Base-by-base conservation (phyloP, 225 moss, liverwort and hornwort genomes). In the Antitrichia curtipendula region DNA sequence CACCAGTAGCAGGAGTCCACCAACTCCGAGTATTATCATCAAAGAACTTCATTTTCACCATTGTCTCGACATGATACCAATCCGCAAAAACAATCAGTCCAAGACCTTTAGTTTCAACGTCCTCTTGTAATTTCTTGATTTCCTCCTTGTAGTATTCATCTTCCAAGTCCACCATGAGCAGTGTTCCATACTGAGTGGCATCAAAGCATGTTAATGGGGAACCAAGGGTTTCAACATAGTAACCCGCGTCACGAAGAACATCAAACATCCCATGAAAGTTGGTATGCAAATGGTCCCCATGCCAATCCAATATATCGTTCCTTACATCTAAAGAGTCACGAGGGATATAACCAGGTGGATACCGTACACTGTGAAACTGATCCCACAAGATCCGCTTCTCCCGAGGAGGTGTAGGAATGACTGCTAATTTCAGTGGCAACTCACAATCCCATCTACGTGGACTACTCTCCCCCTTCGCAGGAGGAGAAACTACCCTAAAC, bases 1-100 rank as follows among this genome's bases (percentile, higher is more conserved):
- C 98, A 72, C 96, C 98, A 68, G 96, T 96, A 29, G 94, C 95
- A 90, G 98, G 96, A 84, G 96, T 98, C 98, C 98, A 98, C 98
- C 96, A 96, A 90, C 96, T 98, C 85, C 96, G 96, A 84, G 98
- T 96, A 81, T 96, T 98, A 82, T 96, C 98, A 88, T 98, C 98
- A 88, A 96, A 98, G 64, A 98, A 98, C 92, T 91, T 95, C 98
- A 96, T 98, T 89, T 98, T 96, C 72, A 98, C 93, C 98, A 98
- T 96, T 25, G 96, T 98, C 23, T 96, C 98, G 75, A 98, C 96
- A 91, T 98, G 96, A 87, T 98, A 98, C 96, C 98, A 98, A 88
- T 98, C 98, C 68, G 96, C 98, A 86, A 95, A 98, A 74, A 96
- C 98, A 61, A 98, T 94, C 52, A 98, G 89, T 81, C 98, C 98